phyloP scores from a whole-genome alignment of 345 rosid species.

The Alliaria petiolata region DNA sequence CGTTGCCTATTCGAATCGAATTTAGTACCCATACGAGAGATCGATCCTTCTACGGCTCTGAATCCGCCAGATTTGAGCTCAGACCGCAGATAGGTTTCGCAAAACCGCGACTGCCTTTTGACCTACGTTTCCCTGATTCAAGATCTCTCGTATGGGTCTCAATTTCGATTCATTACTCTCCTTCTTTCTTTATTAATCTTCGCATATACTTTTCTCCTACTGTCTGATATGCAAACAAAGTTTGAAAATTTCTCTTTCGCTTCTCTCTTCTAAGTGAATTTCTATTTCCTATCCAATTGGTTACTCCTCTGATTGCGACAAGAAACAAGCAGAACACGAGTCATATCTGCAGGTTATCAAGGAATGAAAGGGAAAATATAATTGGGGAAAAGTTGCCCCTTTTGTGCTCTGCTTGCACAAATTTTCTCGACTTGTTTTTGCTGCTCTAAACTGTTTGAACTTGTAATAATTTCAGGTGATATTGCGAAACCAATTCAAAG shows the following conservation, averaged over 20 bases:
- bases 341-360: too few relatives aligned
- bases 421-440: too few relatives aligned
- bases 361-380: not conserved
- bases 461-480: slow-evolving; percentile 21
- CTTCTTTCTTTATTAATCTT: not conserved
- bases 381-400: not conserved
- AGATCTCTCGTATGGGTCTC: not conserved
- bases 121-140: not conserved
- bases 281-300: too few relatives aligned
- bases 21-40: not conserved
- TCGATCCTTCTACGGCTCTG: not conserved
- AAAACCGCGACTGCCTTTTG: not conserved
- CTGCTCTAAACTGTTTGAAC: slow-evolving; percentile 1
- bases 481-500: not conserved
- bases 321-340: not conserved
- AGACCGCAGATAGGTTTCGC: not conserved
- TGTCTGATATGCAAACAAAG: too few relatives aligned
- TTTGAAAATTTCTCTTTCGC: not conserved
- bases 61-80: slow-evolving; percentile 3
- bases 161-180: not conserved
- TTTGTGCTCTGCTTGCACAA: too few relatives aligned
- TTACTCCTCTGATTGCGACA: too few relatives aligned
- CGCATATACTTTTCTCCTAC: not conserved
- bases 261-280: too few relatives aligned
- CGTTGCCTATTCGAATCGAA: not conserved